phyloP scores from a whole-genome alignment of 768 basidiomycete genomes.

The Lactarius sanguifluus region DNA sequence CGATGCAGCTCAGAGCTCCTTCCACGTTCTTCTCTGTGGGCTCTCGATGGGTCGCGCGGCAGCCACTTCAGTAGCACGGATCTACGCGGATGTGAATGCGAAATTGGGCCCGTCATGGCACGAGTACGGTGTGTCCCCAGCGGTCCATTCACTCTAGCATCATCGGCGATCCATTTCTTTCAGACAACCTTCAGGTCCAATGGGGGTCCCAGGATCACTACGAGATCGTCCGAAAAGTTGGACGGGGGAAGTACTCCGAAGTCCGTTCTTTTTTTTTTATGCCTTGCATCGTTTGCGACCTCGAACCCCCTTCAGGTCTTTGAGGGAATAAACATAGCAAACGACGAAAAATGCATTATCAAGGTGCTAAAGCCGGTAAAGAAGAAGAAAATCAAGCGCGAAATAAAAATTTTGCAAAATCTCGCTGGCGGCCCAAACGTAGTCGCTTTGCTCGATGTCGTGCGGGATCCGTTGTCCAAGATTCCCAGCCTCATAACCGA shows the following conservation, averaged over 20 bases:
- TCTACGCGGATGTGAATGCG: conserved; percentile 87
- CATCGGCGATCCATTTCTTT: conserved; percentile 23
- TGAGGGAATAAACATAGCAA: conserved; percentile 88
- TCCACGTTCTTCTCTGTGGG: conserved; percentile 17
- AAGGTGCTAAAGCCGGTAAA: conserved; percentile 99
- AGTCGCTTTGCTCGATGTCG: conserved; percentile 90
- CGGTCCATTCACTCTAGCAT: conserved; percentile 7
- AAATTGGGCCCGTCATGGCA: conserved; percentile 89
- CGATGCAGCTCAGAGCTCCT: conserved; percentile 17
- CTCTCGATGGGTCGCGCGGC: conserved; percentile 64
- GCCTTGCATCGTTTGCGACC: conserved; percentile 9
- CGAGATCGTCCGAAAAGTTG: conserved; percentile 96
- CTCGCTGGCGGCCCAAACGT: conserved; percentile 95
- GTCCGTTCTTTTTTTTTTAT: conserved; percentile 41
- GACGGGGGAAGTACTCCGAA: conserved; percentile 94
- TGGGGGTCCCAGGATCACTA: conserved; percentile 98
- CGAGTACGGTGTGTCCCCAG: conserved; percentile 75
- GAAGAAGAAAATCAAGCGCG: conserved; percentile 99
- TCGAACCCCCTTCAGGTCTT: conserved; percentile 60
- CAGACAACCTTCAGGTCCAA: conserved; percentile 95
- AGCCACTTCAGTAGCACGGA: conserved; percentile 77
- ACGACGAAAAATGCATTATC: conserved; percentile 94
- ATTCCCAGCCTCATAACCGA: conserved; percentile 97
- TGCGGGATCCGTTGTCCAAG: conserved; percentile 93
- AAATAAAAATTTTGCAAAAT: conserved; percentile 98